Evolutionary conservation across 1,284 basidiomycete genomes (phyloP).

Genomic region (Moesziomyces globuligerus): DNA sequence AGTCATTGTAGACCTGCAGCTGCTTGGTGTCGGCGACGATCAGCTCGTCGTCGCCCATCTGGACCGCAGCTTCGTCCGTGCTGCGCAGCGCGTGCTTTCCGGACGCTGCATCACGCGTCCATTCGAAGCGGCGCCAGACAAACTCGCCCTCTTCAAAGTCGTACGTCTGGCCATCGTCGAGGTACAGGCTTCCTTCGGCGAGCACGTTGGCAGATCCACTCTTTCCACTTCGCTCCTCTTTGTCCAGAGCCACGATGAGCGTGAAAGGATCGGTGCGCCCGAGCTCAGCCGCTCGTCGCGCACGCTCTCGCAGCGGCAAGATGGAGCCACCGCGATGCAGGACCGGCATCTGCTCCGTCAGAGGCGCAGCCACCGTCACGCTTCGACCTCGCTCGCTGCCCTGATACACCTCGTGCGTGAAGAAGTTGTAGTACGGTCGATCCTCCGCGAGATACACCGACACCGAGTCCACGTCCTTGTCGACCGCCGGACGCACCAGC

Average conservation of each 20-base stretch:
- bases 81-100: conserved; percentile 37
- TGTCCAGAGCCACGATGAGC: conserved; percentile 82
- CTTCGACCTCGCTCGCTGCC: conserved; percentile 73
- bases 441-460: conserved; percentile 88
- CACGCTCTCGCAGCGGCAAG: conserved; percentile 84
- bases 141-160: conserved; percentile 80
- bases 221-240: conserved; percentile 54
- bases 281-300: conserved; percentile 83
- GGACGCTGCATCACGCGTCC: conserved; percentile 16
- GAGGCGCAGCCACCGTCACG: conserved; percentile 74
- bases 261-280: conserved; percentile 95
- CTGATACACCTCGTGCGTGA: conserved; percentile 73
- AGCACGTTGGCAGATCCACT: conserved; percentile 20
- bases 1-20: conserved; percentile 20
- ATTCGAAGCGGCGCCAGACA: conserved; percentile 71
- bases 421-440: conserved; percentile 96
- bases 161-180: conserved; percentile 93
- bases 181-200: conserved; percentile 87
- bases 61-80: conserved; percentile 28
- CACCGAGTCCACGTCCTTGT: conserved; percentile 77
- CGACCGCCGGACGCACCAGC: conserved; percentile 89
- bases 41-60: conserved; percentile 18
- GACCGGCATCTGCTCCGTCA: conserved; percentile 77
- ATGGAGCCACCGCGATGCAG: conserved; percentile 93
- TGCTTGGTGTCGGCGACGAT: conserved; percentile 44